Evolutionary conservation across 495 filamentous ascomycete species (phyloP).

Genomic region (Diplogelasinospora grovesii): DNA sequence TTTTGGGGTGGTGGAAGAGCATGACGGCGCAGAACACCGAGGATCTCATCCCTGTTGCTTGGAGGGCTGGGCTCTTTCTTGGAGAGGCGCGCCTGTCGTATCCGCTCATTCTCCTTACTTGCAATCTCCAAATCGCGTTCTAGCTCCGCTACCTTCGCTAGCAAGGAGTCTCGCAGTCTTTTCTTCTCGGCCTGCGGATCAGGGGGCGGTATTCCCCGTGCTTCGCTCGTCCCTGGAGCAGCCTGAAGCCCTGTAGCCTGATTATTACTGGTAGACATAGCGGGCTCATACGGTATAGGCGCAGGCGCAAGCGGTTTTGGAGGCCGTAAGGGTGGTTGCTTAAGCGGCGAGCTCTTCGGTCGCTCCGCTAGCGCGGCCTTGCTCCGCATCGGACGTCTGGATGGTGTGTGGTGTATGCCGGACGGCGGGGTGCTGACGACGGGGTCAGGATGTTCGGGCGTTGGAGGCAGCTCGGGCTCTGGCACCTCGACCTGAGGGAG

Average conservation of each 20-base stretch:
- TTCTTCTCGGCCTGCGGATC: slow-evolving; percentile 37
- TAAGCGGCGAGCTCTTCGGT: slow-evolving; percentile 38
- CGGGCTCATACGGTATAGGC: no score
- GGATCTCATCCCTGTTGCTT: slow-evolving; percentile 23
- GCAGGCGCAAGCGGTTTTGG: no score
- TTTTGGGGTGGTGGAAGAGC: slow-evolving; percentile 27
- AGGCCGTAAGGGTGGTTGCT: slow-evolving; percentile 24
- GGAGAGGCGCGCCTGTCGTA: slow-evolving; percentile 24
- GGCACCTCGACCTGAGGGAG: slow-evolving; percentile 25
- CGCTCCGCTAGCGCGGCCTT: slow-evolving; percentile 31
- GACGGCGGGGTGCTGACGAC: slow-evolving; percentile 43
- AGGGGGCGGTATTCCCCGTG: slow-evolving; percentile 28
- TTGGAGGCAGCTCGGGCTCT: slow-evolving; percentile 67
- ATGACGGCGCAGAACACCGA: slow-evolving; percentile 33
- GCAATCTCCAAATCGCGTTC: slow-evolving; percentile 31
- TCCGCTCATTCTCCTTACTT: slow-evolving; percentile 33
- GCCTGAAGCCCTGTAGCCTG: neutral
- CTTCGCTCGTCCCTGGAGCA: slow-evolving; percentile 13
- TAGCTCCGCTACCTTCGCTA: slow-evolving; percentile 30
- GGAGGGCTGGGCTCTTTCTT: slow-evolving; percentile 13
- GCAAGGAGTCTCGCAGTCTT: slow-evolving; percentile 28
- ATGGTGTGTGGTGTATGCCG: slow-evolving; percentile 49
- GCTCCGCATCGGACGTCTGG: slow-evolving; percentile 35
- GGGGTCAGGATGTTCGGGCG: slow-evolving; percentile 55
- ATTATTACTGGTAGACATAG: neutral